Evolutionary conservation across 352 stramenopile species (phyloP).

Genomic region (Phytophthora fragariaefolia): DNA sequence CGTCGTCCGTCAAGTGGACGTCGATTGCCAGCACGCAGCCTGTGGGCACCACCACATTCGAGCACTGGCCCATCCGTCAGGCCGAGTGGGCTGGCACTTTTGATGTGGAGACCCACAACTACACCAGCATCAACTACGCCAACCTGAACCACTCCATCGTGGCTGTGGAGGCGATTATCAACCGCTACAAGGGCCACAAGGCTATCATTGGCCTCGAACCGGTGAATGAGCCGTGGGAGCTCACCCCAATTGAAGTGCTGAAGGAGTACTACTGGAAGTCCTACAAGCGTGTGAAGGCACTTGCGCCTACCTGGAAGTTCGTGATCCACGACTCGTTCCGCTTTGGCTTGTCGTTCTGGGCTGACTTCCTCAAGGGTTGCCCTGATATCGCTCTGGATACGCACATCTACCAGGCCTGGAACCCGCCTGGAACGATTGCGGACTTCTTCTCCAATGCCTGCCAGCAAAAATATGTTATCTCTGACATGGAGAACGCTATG

Average conservation of each 20-base stretch:
- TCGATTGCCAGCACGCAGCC: constrained; percentile 83
- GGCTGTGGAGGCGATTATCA: constrained; percentile 91
- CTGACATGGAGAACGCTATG: constrained; percentile 92
- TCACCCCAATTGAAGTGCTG: constrained; percentile 92
- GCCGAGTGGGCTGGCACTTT: constrained; percentile 94
- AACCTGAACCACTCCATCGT: constrained; percentile 93
- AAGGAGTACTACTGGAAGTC: constrained; percentile 98
- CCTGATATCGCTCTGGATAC: constrained; percentile 95
- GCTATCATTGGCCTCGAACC: constrained; percentile 93
- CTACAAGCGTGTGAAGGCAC: constrained; percentile 94
- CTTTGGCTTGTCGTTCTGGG: constrained; percentile 82
- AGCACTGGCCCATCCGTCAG: constrained; percentile 94
- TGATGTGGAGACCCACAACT: constrained; percentile 87
- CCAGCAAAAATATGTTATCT: constrained; percentile 89
- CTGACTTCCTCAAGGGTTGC: constrained; percentile 81
- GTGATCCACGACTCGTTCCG: constrained; percentile 97
- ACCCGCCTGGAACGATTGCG: constrained; percentile 69
- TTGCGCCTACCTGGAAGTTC: constrained; percentile 95
- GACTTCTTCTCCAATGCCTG: constrained; percentile 95
- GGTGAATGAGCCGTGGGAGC: constrained; percentile 97
- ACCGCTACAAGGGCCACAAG: constrained; percentile 90
- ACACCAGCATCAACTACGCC: constrained; percentile 91
- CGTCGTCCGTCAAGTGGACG: constrained; percentile 91
- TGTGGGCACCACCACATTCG: constrained; percentile 90
- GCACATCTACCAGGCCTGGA: constrained; percentile 96